A percentile compares a stretch with the other conserved stretches of the same genome.
Evolutionary conservation across 1,284 basidiomycete genomes (phyloP).

Genomic region (Cutaneotrichosporon daszewskae): DNA sequence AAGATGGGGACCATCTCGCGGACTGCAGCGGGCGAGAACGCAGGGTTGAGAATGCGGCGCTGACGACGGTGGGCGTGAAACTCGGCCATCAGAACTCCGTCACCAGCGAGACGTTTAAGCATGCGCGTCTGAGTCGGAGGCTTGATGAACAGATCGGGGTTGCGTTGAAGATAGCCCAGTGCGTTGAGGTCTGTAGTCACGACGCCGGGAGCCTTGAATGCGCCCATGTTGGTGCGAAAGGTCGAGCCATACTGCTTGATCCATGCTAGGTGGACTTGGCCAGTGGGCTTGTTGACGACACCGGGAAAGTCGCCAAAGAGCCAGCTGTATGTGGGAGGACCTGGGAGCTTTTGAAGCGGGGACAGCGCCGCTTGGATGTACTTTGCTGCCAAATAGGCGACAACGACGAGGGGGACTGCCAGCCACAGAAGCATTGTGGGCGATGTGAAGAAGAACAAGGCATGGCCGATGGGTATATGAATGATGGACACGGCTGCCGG

Average conservation of each 20-base stretch:
- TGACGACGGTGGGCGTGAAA: conserved; percentile 53
- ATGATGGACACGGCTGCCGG: no score
- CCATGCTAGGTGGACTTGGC: conserved; percentile 15
- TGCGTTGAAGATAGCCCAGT: conserved; percentile 57
- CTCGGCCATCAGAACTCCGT: conserved; percentile 41
- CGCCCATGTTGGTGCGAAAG: conserved; percentile 10
- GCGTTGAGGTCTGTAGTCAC: conserved; percentile 59
- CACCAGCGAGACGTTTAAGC: conserved; percentile 48
- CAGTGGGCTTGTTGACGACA: conserved; percentile 13
- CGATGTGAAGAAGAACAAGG: no score
- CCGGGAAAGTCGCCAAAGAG: conserved; percentile 15
- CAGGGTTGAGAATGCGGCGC: conserved; percentile 49
- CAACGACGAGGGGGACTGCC: no score
- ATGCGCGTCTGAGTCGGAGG: conserved; percentile 57
- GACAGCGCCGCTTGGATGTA: neutral
- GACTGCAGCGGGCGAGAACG: conserved; percentile 40
- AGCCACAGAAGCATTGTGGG: no score
- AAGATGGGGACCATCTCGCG: conserved; percentile 53
- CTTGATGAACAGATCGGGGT: conserved; percentile 61
- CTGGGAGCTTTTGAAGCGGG: conserved; percentile 3
- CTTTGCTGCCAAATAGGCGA: neutral
- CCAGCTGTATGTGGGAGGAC: neutral
- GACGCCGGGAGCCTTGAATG: conserved; percentile 10
- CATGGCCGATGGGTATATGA: no score
- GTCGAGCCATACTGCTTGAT: conserved; percentile 18